These are phyloP conservation scores for Malassezia nana DNA, from an alignment of 1,284 basidiomycete genomes.

Conservation along the genomic window DNA sequence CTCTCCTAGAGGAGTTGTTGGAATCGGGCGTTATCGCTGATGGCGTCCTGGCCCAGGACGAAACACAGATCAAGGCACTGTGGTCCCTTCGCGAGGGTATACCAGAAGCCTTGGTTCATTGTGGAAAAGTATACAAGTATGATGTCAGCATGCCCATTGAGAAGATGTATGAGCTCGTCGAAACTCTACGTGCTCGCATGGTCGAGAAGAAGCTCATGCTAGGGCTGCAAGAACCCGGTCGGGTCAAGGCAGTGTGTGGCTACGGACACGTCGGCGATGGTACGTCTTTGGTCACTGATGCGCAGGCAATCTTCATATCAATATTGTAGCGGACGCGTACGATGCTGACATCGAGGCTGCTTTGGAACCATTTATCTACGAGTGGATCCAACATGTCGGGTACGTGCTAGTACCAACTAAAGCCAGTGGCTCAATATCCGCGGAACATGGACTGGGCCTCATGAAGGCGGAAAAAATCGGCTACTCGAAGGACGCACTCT, in stretches of 20 bases:
- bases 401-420: slow-evolving; percentile 8
- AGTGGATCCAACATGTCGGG: slow-evolving; percentile 58
- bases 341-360: slow-evolving; percentile 71
- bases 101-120: slow-evolving; percentile 84
- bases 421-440: slow-evolving; percentile 71
- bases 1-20: slow-evolving; percentile 70
- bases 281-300: slow-evolving; percentile 29
- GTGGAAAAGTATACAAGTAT: slow-evolving; percentile 95
- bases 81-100: slow-evolving; percentile 93
- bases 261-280: slow-evolving; percentile 97
- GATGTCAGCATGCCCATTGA: slow-evolving; percentile 83
- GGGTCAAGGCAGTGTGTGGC: slow-evolving; percentile 58
- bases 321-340: slow-evolving; percentile 77
- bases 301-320: slow-evolving; percentile 83
- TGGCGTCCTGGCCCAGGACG: slow-evolving; percentile 84
- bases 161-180: slow-evolving; percentile 80
- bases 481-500: slow-evolving; percentile 72
- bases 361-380: slow-evolving; percentile 90
- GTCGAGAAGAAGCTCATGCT: slow-evolving; percentile 64
- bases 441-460: slow-evolving; percentile 87
- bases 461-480: slow-evolving; percentile 87
- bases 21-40: slow-evolving; percentile 70
- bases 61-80: slow-evolving; percentile 74
- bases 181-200: slow-evolving; percentile 66
- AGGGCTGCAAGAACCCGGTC: slow-evolving; percentile 48